A percentile compares a stretch with the other conserved stretches of the same genome.
These are phyloP conservation scores for Fusarium austroafricanum DNA, from an alignment of 2,329 filamentous ascomycete species.

Conservation along the genomic window DNA sequence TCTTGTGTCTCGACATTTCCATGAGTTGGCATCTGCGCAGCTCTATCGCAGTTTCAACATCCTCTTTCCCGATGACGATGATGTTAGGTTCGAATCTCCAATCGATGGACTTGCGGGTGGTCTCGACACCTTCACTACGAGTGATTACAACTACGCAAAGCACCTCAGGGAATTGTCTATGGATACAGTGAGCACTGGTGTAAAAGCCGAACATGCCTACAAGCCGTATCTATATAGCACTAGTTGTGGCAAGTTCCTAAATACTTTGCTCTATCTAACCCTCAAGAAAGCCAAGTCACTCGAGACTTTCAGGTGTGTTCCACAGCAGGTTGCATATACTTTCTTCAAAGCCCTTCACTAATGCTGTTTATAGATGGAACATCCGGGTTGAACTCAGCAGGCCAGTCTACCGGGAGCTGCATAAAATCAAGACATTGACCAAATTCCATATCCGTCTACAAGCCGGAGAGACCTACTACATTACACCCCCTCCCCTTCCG, in stretches of 20 bases:
- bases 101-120: conserved; percentile 68
- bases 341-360: conserved; percentile 8
- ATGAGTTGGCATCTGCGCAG: conserved; percentile 66
- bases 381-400: conserved; percentile 71
- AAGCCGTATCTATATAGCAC: conserved; percentile 65
- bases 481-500: conserved; percentile 61
- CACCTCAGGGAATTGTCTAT: conserved; percentile 67
- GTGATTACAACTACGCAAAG: conserved; percentile 71
- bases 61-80: conserved; percentile 70
- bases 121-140: conserved; percentile 71
- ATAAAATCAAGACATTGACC: conserved; percentile 63
- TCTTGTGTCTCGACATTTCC: conserved; percentile 68
- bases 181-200: conserved; percentile 64
- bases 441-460: conserved; percentile 70
- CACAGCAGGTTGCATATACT: background rate
- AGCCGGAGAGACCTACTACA: conserved; percentile 66
- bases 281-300: conserved; percentile 66
- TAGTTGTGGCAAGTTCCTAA: conserved; percentile 73
- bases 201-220: conserved; percentile 65
- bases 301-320: conserved; percentile 66
- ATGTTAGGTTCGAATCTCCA: conserved; percentile 61
- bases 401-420: conserved; percentile 67
- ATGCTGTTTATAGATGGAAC: conserved; percentile 64
- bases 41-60: conserved; percentile 71
- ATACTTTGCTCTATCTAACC: conserved; percentile 67